These are phyloP conservation scores for Colletotrichum incanum DNA, from an alignment of 2,329 filamentous ascomycete genomes.

Conservation along the genomic window DNA sequence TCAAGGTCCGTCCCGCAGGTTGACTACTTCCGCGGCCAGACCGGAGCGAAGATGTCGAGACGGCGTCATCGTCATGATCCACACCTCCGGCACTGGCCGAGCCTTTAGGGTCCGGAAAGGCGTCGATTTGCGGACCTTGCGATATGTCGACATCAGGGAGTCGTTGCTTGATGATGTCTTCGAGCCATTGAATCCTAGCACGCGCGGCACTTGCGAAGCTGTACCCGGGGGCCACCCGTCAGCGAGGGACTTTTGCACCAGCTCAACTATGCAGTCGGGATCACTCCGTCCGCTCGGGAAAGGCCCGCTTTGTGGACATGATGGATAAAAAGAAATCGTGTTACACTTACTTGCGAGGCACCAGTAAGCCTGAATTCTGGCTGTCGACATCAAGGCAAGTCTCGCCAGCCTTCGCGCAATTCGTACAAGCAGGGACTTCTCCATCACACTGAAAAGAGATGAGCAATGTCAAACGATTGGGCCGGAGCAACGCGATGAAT, in stretches of 20 bases:
- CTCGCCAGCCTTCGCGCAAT: slow-evolving; percentile 54
- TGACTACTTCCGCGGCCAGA: slow-evolving; percentile 22
- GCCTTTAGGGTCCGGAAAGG: slow-evolving; percentile 42
- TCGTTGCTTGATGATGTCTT: slow-evolving; percentile 49
- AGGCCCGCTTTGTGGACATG: not conserved
- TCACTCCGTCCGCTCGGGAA: not conserved
- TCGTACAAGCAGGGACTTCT: slow-evolving; percentile 54
- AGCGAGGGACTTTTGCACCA: not conserved
- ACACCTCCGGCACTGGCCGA: slow-evolving; percentile 25
- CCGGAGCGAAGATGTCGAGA: slow-evolving; percentile 19
- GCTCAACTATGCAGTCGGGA: not conserved
- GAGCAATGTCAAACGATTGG: slow-evolving; percentile 1
- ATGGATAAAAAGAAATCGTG: too few relatives aligned
- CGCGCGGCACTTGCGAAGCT: slow-evolving; percentile 47
- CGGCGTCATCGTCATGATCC: slow-evolving; percentile 39
- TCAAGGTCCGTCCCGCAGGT: not conserved
- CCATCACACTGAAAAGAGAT: slow-evolving; percentile 53
- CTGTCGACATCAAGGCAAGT: slow-evolving; percentile 56
- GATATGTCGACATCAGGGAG: slow-evolving; percentile 51
- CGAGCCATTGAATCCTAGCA: slow-evolving; percentile 54
- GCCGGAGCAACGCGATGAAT: slow-evolving; percentile 20
- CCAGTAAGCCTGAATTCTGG: slow-evolving; percentile 52
- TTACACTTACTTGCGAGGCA: slow-evolving; percentile 53
- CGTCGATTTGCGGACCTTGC: slow-evolving; percentile 48
- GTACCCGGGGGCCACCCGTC: not conserved